Evolutionary conservation across 2,329 filamentous ascomycete genomes (phyloP).

Genomic region (Fusarium annulatum): DNA sequence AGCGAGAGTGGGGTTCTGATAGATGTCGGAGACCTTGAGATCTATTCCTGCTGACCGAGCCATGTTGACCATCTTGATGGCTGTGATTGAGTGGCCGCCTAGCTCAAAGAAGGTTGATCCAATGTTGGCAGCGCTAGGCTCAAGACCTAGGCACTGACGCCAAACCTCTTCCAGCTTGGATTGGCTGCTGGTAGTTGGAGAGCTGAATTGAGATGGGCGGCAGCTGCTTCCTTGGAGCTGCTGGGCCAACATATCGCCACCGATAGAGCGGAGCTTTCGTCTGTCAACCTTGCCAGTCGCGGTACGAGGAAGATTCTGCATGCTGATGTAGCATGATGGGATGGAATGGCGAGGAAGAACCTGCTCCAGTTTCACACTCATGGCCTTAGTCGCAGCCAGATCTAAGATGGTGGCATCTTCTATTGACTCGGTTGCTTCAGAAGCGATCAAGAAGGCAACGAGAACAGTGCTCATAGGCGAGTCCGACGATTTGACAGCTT

Average conservation of each 20-base stretch:
- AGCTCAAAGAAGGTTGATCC: constrained; percentile 4
- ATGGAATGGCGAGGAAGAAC: constrained; percentile 1
- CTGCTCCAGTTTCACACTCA: background rate
- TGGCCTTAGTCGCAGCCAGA: background rate
- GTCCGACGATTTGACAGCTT: background rate
- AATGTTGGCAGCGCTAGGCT: background rate
- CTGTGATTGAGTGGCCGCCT: constrained; percentile 4
- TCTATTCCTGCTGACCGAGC: background rate
- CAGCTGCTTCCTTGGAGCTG: rapidly evolving
- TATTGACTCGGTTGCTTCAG: rapidly evolving
- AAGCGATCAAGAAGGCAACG: background rate
- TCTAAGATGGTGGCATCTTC: background rate
- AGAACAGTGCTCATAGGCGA: background rate
- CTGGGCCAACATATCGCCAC: background rate
- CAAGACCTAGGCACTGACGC: background rate
- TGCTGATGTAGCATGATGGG: background rate
- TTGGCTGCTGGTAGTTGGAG: rapidly evolving
- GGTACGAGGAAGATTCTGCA: background rate
- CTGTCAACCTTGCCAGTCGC: constrained; percentile 7
- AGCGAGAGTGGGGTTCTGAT: background rate
- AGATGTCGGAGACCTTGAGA: constrained; percentile 10
- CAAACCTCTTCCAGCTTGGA: background rate
- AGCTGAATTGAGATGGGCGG: rapidly evolving
- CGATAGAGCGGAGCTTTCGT: background rate
- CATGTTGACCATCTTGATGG: constrained; percentile 20